phyloP scores from a whole-genome alignment of 225 moss, liverwort and hornwort species.

The Takakia lepidozioides region DNA sequence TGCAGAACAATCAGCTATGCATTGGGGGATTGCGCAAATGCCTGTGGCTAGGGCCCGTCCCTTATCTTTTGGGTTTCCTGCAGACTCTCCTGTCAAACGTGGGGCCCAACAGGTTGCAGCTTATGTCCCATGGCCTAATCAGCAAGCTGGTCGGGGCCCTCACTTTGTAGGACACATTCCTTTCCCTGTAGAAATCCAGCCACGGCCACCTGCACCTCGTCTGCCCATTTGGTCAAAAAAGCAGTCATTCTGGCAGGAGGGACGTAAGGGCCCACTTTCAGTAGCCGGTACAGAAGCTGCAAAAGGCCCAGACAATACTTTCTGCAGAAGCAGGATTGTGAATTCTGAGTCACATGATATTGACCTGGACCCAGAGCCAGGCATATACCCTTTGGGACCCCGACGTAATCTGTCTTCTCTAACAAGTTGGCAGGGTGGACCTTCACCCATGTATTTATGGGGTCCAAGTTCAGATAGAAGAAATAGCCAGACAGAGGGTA shows the following conservation, averaged over 20 bases:
- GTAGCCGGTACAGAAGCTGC: neutral
- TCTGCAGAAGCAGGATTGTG: constrained; percentile 5
- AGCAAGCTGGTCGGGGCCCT: constrained; percentile 16
- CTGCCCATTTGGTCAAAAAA: no score
- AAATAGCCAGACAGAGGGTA: neutral
- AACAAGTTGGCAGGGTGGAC: constrained; percentile 1
- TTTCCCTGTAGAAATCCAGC: constrained; percentile 4
- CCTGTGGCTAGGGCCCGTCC: constrained; percentile 13
- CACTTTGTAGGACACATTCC: constrained; percentile 12
- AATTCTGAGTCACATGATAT: constrained; percentile 9
- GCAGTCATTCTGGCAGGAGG: no score
- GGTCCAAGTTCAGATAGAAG: neutral
- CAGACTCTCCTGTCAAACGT: constrained; percentile 14
- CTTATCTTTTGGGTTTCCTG: constrained; percentile 15
- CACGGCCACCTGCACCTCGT: neutral
- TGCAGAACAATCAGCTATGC: constrained; percentile 8
- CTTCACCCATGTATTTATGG: constrained; percentile 1
- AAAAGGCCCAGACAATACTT: constrained; percentile 5
- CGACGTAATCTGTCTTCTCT: constrained; percentile 13
- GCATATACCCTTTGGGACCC: constrained; percentile 29
- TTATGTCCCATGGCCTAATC: constrained; percentile 22
- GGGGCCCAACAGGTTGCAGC: constrained; percentile 15
- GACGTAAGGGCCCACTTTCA: neutral
- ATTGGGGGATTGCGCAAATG: constrained; percentile 8
- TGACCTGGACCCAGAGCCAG: constrained; percentile 29